phyloP scores from a whole-genome alignment of 768 basidiomycete genomes.

The Rubroboletus pulcherrimus region DNA sequence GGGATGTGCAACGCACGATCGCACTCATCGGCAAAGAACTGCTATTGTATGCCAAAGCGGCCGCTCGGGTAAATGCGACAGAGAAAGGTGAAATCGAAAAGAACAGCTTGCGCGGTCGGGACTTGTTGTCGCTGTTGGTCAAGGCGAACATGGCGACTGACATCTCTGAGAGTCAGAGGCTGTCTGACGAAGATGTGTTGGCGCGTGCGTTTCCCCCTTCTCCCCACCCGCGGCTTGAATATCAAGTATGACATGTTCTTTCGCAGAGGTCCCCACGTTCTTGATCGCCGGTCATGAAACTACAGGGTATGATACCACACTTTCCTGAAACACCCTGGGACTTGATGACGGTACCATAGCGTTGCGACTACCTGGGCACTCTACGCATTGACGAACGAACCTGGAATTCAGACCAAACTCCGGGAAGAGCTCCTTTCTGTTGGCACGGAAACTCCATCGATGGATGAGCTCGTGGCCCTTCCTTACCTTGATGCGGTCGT shows the following conservation, averaged over 20 bases:
- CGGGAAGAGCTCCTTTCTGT: slow-evolving; percentile 54
- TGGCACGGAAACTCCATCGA: slow-evolving; percentile 53
- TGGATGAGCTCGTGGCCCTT: slow-evolving; percentile 64
- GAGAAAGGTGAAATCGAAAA: slow-evolving; percentile 33
- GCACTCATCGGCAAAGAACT: slow-evolving; percentile 47
- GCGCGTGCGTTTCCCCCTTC: slow-evolving; percentile 36
- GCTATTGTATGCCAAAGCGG: slow-evolving; percentile 45
- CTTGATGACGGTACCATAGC: slow-evolving; percentile 1
- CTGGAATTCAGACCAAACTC: slow-evolving; percentile 50
- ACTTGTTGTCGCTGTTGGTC: slow-evolving; percentile 57
- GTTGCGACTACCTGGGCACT: slow-evolving; percentile 52
- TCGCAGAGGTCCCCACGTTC: slow-evolving; percentile 57
- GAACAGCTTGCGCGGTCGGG: slow-evolving; percentile 38
- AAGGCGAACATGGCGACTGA: slow-evolving; percentile 33
- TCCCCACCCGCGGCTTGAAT: background rate
- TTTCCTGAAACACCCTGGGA: background rate
- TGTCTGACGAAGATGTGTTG: slow-evolving; percentile 63
- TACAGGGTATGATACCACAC: slow-evolving; percentile 9
- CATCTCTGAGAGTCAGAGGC: slow-evolving; percentile 47
- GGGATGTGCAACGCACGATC: slow-evolving; percentile 41
- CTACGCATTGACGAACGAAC: slow-evolving; percentile 14
- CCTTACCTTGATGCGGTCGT: slow-evolving; percentile 53
- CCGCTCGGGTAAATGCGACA: slow-evolving; percentile 22
- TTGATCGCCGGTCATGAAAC: slow-evolving; percentile 56
- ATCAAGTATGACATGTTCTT: background rate